A percentile compares a stretch with the other conserved stretches of the same genome.
phyloP scores from a whole-genome alignment of 1,284 basidiomycete species.

The Apiotrichum laibachii region DNA sequence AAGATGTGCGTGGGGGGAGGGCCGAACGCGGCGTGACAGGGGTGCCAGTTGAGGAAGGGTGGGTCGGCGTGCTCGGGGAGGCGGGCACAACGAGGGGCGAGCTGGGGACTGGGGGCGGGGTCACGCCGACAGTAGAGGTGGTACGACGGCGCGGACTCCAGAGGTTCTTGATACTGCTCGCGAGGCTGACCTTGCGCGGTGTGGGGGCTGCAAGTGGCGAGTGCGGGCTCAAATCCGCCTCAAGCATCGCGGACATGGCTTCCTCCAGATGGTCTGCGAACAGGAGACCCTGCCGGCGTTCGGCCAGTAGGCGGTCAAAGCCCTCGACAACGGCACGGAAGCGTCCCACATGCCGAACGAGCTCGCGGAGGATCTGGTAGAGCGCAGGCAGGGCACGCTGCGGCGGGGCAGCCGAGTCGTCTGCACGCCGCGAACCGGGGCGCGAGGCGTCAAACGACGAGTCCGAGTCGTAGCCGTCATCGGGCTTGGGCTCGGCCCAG shows the following conservation, averaged over 20 bases:
- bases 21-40: too few species aligned
- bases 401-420: not conserved
- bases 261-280: slow-evolving; percentile 92
- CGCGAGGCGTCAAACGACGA: slow-evolving; percentile 8
- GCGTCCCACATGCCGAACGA: slow-evolving; percentile 58
- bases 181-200: slow-evolving; percentile 17
- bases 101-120: not conserved
- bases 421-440: not conserved
- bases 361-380: slow-evolving; percentile 71
- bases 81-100: not conserved
- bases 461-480: slow-evolving; percentile 31
- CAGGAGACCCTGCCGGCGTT: slow-evolving; percentile 82
- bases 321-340: slow-evolving; percentile 53
- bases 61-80: not conserved
- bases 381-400: slow-evolving; percentile 59
- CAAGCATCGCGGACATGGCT: slow-evolving; percentile 71
- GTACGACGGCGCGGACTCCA: slow-evolving; percentile 11
- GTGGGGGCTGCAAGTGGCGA: slow-evolving; percentile 13
- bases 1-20: too few species aligned
- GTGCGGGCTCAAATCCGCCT: slow-evolving; percentile 2
- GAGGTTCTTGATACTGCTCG: slow-evolving; percentile 67
- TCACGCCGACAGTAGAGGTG: not conserved
- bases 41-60: too few species aligned
- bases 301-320: slow-evolving; percentile 80
- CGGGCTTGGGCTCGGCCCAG: slow-evolving; percentile 55